Conservation (phyloP, 2,329 filamentous ascomycete genomes). For the Fusarium tjaetaba region DNA sequence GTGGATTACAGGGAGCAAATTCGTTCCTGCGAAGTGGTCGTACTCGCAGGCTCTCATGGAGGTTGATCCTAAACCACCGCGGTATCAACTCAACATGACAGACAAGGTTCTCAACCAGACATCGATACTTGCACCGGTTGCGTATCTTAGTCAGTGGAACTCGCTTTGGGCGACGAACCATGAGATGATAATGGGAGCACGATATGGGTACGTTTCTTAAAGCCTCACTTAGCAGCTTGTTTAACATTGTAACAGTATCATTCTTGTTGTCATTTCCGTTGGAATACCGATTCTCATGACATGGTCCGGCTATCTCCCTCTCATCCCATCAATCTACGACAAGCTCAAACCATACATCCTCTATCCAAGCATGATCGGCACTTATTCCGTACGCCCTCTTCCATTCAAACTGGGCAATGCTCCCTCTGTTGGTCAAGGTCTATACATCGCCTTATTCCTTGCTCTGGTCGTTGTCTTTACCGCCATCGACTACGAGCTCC, state of each 20-base stretch:
- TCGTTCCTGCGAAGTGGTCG: conserved; percentile 5
- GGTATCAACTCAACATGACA: neutral
- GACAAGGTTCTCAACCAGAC: conserved; percentile 4
- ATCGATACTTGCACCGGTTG: neutral
- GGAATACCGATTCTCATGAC: conserved; percentile 6
- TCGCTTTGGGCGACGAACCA: neutral
- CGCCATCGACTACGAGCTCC: neutral
- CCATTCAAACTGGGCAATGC: conserved; percentile 12
- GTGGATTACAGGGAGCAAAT: neutral
- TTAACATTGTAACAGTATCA: no score
- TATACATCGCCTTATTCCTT: neutral
- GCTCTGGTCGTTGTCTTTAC: neutral
- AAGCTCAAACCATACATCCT: conserved; percentile 16
- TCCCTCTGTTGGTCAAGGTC: conserved; percentile 1
- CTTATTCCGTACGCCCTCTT: conserved; percentile 4
- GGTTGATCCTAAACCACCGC: neutral
- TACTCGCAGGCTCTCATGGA: conserved; percentile 1
- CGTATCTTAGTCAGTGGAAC: conserved; percentile 2
- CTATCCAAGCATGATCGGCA: conserved; percentile 16
- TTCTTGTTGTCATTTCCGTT: neutral
- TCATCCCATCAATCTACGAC: conserved; percentile 4
- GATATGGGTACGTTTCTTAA: conserved; percentile 3
- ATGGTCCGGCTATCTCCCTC: conserved; percentile 3
- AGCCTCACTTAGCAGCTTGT: no score
- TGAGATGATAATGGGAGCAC: conserved; percentile 10